Base-by-base conservation (phyloP, 2,329 filamentous ascomycete genomes). In the Exophiala sp. region DNA sequence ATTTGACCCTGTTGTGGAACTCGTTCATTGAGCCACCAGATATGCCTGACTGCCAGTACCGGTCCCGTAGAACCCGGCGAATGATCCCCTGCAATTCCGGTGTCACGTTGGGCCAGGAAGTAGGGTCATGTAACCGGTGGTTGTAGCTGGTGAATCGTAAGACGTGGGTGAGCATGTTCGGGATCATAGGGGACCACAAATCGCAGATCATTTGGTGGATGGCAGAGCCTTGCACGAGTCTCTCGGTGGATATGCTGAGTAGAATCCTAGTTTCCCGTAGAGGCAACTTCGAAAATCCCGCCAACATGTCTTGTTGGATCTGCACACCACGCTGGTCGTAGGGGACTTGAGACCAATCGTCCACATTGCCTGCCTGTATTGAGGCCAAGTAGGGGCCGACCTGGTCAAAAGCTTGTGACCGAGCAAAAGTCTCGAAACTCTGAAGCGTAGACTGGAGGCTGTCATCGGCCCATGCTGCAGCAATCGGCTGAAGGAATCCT, bases 31-130 rank as follows among this genome's bases (percentile, higher is more conserved):
- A 97, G 21, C 95, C 93, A 55, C 85, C 86, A 0, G 93, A 97
- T 43, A 98, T 98, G 8, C 93, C 93, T 5, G 90, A 88, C 73
- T 98, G 93, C 93, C 93, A 98, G 66, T 98, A 98, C 19, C 93
- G 80, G 68, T 98, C 93, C 11, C 89, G 95, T 18, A 98, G 72
- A 16, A 97, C 88, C 18, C 87, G 80, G 37, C 82, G 79, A 32
- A 97, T 86, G 45, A 95, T 81, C 3, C 77, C 72, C 51, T 83
- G 83, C 74, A 94, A 84, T 35, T 94, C 88, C 9, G 73, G 66
- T 1, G 89, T 84, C 13, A 95, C 70, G 24, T 83, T 79, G 8
- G 77, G 74, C 91, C 93, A 98, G 63, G 89, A 94, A 16, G 79
- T 74, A 1, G 87, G 80, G 61, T 95, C 90, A 64, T 95, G 89